A percentile compares a stretch with the other conserved stretches of the same genome.
Evolutionary conservation across 768 basidiomycete species (phyloP).

Genomic region (Pulveroboletus sp.): DNA sequence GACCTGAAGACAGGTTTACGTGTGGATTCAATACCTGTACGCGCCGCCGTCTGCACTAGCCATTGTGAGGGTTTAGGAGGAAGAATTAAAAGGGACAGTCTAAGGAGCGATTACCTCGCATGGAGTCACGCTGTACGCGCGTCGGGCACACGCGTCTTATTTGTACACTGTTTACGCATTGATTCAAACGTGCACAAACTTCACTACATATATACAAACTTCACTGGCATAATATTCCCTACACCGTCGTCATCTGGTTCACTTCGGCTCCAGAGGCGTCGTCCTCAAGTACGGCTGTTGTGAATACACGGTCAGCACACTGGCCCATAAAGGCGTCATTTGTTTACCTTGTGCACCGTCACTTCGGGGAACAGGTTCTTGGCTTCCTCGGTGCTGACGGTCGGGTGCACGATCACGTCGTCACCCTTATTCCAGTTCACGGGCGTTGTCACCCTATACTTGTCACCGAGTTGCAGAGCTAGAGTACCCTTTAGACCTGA

Average conservation of each 20-base stretch:
- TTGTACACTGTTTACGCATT: slow-evolving; percentile 19
- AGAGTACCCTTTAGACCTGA: slow-evolving; percentile 13
- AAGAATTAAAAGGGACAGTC: slow-evolving; percentile 19
- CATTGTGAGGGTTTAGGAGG: slow-evolving; percentile 40
- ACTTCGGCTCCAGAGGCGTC: slow-evolving; percentile 45
- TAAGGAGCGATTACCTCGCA: slow-evolving; percentile 13
- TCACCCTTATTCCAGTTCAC: slow-evolving; percentile 95
- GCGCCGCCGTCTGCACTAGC: slow-evolving; percentile 79
- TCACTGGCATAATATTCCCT: too few relatives aligned
- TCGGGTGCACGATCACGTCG: slow-evolving; percentile 88
- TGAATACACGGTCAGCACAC: not conserved
- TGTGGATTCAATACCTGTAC: slow-evolving; percentile 49
- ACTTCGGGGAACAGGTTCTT: slow-evolving; percentile 85
- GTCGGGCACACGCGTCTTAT: slow-evolving; percentile 28
- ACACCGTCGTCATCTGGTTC: slow-evolving; percentile 5
- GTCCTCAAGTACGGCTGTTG: slow-evolving; percentile 83
- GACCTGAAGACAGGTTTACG: slow-evolving; percentile 16
- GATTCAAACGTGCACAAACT: slow-evolving; percentile 19
- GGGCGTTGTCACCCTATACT: slow-evolving; percentile 79
- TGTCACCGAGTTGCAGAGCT: slow-evolving; percentile 89
- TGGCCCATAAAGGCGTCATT: not conserved
- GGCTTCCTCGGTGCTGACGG: slow-evolving; percentile 82
- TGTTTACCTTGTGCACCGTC: slow-evolving; percentile 69
- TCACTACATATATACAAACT: not conserved
- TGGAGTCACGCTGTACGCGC: slow-evolving; percentile 20